A percentile compares a stretch with the other conserved stretches of the same genome.
Evolutionary conservation across 2,329 filamentous ascomycete genomes (phyloP).

Genomic region (Phialophora macrospora): DNA sequence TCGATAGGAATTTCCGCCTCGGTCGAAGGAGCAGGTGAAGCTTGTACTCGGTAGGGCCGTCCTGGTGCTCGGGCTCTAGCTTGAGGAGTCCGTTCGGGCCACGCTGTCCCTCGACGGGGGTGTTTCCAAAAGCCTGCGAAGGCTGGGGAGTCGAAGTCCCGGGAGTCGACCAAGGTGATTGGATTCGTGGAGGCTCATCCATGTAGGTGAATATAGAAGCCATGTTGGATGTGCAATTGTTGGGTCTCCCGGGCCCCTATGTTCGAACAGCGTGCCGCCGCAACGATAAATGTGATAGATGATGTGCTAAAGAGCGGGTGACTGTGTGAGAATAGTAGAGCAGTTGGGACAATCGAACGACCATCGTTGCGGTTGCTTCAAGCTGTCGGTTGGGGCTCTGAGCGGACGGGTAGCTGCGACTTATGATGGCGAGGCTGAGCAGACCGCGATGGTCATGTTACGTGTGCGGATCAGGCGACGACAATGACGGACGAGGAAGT

Average conservation of each 20-base stretch:
- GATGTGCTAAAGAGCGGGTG: conserved; percentile 51
- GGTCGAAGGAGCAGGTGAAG: conserved; percentile 83
- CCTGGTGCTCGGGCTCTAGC: conserved; percentile 86
- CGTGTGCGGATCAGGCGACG: neutral
- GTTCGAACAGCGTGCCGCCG: conserved; percentile 26
- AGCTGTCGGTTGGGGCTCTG: neutral
- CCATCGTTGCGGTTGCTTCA: conserved; percentile 47
- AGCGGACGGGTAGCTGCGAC: neutral
- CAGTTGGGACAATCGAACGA: conserved; percentile 55
- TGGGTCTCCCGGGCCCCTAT: conserved; percentile 8
- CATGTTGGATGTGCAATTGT: conserved; percentile 50
- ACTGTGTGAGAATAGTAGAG: conserved; percentile 57
- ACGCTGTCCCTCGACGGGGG: conserved; percentile 48
- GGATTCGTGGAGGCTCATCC: conserved; percentile 81
- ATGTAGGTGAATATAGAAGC: conserved; percentile 97
- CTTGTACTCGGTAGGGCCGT: conserved; percentile 96
- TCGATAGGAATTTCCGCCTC: conserved; percentile 72
- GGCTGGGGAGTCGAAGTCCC: conserved; percentile 50
- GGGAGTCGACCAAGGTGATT: conserved; percentile 83
- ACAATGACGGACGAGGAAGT: neutral
- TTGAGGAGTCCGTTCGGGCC: conserved; percentile 66
- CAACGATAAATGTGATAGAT: conserved; percentile 19
- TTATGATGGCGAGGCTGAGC: conserved; percentile 9
- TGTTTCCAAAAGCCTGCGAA: conserved; percentile 38
- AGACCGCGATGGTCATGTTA: conserved; percentile 14